A percentile compares a stretch with the other conserved stretches of the same genome.
phyloP scores from a whole-genome alignment of 345 rosid genomes.

The Atalantia buxifolia region DNA sequence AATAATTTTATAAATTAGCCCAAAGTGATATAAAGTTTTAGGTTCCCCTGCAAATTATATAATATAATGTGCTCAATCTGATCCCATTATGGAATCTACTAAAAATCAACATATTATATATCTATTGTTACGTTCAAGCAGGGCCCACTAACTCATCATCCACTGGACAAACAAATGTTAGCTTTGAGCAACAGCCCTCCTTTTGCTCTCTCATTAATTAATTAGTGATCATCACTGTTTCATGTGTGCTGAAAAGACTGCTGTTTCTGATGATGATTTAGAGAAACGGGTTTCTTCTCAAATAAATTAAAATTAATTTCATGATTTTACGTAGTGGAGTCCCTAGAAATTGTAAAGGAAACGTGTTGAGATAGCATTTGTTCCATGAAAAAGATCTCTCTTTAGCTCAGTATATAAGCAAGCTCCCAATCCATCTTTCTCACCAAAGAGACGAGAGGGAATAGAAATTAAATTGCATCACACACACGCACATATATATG shows the following conservation, averaged over 20 bases:
- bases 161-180: background rate
- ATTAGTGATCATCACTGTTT: background rate
- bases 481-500: background rate
- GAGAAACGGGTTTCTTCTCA: background rate
- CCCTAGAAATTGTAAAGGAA: constrained; percentile 19
- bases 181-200: background rate
- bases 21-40: too few species aligned
- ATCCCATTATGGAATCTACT: background rate
- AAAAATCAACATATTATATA: background rate
- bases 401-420: constrained; percentile 13
- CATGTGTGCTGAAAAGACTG: background rate
- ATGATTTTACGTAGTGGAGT: constrained; percentile 29
- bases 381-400: background rate
- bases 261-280: background rate
- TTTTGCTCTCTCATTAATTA: background rate
- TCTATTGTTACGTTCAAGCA: background rate
- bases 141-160: background rate
- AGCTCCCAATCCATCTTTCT: background rate
- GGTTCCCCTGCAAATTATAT: too few species aligned
- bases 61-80: background rate
- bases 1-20: too few species aligned
- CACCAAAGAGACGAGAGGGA: background rate
- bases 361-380: constrained; percentile 13
- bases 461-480: too few species aligned
- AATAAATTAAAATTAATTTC: background rate